Conservation (phyloP, 2,329 filamentous ascomycete species). For the Blumeria hordei region DNA sequence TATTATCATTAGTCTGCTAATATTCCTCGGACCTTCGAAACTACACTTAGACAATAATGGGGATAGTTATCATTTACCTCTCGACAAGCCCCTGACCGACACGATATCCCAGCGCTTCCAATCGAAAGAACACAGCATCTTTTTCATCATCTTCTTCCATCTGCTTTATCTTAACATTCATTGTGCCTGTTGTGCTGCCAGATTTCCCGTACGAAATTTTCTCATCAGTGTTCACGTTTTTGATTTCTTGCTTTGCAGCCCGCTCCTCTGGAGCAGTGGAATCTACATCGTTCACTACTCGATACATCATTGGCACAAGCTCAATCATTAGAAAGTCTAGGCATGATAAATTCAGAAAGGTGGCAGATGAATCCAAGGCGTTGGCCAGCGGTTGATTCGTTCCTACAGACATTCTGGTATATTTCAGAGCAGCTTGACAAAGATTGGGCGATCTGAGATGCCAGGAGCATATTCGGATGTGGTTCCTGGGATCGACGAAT, state of each 20-base stretch:
- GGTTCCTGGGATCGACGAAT: too few relatives aligned
- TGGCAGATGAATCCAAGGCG: conserved; percentile 47
- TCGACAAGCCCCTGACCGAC: conserved; percentile 86
- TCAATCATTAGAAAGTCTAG: conserved; percentile 93
- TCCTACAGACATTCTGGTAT: conserved; percentile 43
- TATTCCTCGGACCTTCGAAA: too few relatives aligned
- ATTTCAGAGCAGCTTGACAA: too few relatives aligned
- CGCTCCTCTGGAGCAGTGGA: neutral
- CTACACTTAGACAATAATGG: too few relatives aligned
- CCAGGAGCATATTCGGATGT: too few relatives aligned
- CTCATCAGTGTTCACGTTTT: too few relatives aligned
- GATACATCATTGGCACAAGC: conserved; percentile 80
- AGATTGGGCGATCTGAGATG: too few relatives aligned
- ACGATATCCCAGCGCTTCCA: conserved; percentile 70
- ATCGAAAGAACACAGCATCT: conserved; percentile 62
- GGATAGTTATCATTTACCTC: conserved; percentile 28
- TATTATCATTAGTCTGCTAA: conserved; percentile 14
- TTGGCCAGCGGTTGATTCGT: conserved; percentile 43
- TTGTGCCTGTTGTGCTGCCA: neutral
- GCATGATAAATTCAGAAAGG: conserved; percentile 60
- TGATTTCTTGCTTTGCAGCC: neutral
- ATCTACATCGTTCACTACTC: conserved; percentile 43
- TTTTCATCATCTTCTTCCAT: conserved; percentile 59
- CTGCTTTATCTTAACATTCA: conserved; percentile 9
- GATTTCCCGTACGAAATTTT: neutral